phyloP scores from a whole-genome alignment of 176 grass and related monocot genomes.

The Juncus effusus region DNA sequence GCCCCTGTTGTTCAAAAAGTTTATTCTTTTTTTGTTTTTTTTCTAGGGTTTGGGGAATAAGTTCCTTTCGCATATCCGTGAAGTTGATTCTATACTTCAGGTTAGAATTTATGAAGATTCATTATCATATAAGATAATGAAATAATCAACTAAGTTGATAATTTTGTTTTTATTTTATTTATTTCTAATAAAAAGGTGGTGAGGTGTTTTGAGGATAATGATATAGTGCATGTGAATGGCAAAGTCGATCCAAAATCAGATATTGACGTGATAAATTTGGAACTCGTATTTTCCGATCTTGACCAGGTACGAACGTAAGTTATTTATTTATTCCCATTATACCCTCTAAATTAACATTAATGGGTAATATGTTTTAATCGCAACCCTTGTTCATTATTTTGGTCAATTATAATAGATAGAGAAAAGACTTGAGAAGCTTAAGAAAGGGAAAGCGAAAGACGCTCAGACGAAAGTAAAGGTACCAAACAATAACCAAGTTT shows the following conservation, averaged over 20 bases:
- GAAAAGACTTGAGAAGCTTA: conserved; percentile 94
- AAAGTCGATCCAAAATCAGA: conserved; percentile 95
- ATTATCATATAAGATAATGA: neutral
- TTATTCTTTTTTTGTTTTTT: neutral
- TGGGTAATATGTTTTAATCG: neutral
- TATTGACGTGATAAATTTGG: conserved; percentile 95
- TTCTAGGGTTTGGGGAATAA: conserved; percentile 90
- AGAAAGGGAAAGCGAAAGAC: conserved; percentile 94
- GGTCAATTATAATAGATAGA: conserved; percentile 64
- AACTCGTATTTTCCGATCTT: conserved; percentile 88
- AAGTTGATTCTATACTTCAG: conserved; percentile 99
- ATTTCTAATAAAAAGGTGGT: conserved; percentile 61
- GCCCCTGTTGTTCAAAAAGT: neutral
- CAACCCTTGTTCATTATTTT: neutral
- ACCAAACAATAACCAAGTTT: neutral
- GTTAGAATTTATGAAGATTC: conserved; percentile 26
- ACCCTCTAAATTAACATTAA: conserved; percentile 12
- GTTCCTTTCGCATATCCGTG: conserved; percentile 97
- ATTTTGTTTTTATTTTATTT: neutral
- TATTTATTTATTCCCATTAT: conserved; percentile 16
- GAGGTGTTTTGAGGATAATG: conserved; percentile 94
- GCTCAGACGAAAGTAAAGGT: conserved; percentile 82
- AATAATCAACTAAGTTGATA: neutral
- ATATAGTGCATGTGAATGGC: conserved; percentile 93
- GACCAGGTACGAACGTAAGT: conserved; percentile 63